Percentiles rank a stretch among this genome's conserved stretches.
Evolutionary conservation across 208 protist genomes (phyloP).

Genomic region (Acanthamoeba castellanii): DNA sequence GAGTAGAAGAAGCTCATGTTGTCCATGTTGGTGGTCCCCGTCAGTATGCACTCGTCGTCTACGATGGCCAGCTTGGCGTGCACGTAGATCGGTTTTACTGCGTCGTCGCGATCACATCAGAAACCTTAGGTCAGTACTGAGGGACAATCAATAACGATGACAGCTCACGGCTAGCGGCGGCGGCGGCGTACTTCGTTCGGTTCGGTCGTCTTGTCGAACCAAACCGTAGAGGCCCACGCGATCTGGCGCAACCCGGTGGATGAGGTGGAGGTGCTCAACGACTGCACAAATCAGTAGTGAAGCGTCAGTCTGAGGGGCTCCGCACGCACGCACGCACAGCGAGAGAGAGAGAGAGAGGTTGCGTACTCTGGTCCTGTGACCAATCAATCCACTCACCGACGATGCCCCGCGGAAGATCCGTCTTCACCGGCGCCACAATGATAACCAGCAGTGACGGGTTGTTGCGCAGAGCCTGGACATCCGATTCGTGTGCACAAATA

Average conservation of each 20-base stretch:
- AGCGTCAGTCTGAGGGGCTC: too few relatives aligned
- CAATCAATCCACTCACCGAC: conserved; percentile 84
- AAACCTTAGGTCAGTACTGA: neutral
- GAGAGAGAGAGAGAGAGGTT: neutral
- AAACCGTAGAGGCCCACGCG: conserved; percentile 87
- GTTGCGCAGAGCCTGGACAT: conserved; percentile 72
- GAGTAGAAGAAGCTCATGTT: conserved; percentile 86
- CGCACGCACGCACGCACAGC: neutral
- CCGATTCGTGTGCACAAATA: neutral
- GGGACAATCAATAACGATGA: too few relatives aligned
- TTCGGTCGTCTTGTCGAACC: conserved; percentile 80
- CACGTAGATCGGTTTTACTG: conserved; percentile 85
- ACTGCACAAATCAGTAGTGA: conserved; percentile 49
- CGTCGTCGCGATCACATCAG: neutral
- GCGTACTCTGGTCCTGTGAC: conserved; percentile 85
- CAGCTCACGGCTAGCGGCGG: too few relatives aligned
- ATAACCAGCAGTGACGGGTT: conserved; percentile 82
- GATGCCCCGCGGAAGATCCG: conserved; percentile 84
- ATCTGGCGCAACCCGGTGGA: conserved; percentile 81
- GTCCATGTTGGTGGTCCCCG: conserved; percentile 85
- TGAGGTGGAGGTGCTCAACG: conserved; percentile 83
- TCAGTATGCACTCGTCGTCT: conserved; percentile 77
- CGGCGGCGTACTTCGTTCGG: conserved; percentile 73
- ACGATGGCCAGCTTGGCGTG: conserved; percentile 82
- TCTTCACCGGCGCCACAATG: conserved; percentile 83